These are phyloP conservation scores for Austroboletus rostrupii DNA, from an alignment of 1,284 basidiomycete species.

Conservation along the genomic window DNA sequence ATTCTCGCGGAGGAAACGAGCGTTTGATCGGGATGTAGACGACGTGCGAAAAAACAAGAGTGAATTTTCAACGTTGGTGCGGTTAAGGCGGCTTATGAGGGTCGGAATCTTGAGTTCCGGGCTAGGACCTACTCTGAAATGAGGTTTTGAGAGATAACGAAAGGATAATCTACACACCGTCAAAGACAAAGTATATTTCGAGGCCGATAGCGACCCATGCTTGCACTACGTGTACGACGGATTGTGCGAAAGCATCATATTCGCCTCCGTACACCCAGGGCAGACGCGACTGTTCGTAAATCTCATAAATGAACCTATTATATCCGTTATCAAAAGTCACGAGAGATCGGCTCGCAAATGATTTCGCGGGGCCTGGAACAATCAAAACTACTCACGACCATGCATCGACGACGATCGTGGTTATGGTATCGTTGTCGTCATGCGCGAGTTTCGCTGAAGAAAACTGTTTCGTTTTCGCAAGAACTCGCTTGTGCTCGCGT, in stretches of 20 bases:
- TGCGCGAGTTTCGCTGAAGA: constrained; percentile 7
- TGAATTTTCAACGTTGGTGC: constrained; percentile 58
- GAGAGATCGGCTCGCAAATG: no score
- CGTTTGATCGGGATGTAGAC: constrained; percentile 57
- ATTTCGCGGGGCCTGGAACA: not conserved
- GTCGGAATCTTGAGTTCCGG: constrained; percentile 77
- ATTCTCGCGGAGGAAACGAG: constrained; percentile 70
- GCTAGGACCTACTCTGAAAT: constrained; percentile 51
- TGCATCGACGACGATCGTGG: constrained; percentile 72
- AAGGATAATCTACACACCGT: constrained; percentile 54
- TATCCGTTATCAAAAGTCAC: no score
- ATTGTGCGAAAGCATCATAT: constrained; percentile 55
- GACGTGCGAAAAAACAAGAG: constrained; percentile 86
- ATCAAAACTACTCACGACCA: constrained; percentile 77
- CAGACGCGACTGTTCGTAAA: constrained; percentile 60
- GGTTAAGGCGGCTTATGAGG: constrained; percentile 53
- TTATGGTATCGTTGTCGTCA: constrained; percentile 8
- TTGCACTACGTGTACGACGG: constrained; percentile 52
- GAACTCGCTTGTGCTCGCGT: constrained; percentile 61
- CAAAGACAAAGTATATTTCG: constrained; percentile 83
- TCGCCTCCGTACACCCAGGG: constrained; percentile 89
- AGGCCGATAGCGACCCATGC: constrained; percentile 76
- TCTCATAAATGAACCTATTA: constrained; percentile 72
- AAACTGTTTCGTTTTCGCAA: constrained; percentile 52
- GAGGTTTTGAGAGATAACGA: not conserved